Evolutionary conservation across 805 yeast species (phyloP), one percentile per base, ranked within the genome.

Genomic region (Barnettozyma vustinii): DNA sequence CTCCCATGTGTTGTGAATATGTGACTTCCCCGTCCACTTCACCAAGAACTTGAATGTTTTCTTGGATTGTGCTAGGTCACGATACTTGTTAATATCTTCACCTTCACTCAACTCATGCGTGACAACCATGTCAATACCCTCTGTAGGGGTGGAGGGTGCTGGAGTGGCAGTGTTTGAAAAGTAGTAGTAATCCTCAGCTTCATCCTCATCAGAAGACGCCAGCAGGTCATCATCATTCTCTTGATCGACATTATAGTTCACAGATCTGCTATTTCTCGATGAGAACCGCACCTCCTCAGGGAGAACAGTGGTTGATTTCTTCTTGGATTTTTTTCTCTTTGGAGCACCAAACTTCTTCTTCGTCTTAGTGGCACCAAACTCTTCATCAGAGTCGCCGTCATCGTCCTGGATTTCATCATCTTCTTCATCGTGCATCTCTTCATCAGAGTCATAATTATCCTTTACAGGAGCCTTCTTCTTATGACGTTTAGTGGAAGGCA

Each of bases 1-100:
- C 63, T 91, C 96, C 97, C 97, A 94, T 0, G 96, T 84, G 65
- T 92, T 94, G 68, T 94, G 99, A 53, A 94, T 73, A 69, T 94
- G 98, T 13, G 97, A 87, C 53, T 81, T 74, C 47, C 79, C 87
- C 18, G 78, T 74, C 99, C 99, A 94, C 69, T 94, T 94, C 57
- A 94, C 77, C 56, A 80, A 69, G 44, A 79, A 75, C 55, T 77
- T 79, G 59, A 73, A 83, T 51, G 79, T 81, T 45, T 70, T 69
- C 57, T 84, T 84, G 39, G 87, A 83, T 42, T 74, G 76, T 43
- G 71, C 66, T 15, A 80, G 54, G 47, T 73, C 71, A 61, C 64
- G 37, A 56, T 53, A 55, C 10, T 58, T 54, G 37, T 62, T 67
- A 8, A 56, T 62, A 5, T 64, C 68, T 40, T 67, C 72, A 6